phyloP scores from a whole-genome alignment of 1,139 yeast genomes.

The Pichia cactophila region DNA sequence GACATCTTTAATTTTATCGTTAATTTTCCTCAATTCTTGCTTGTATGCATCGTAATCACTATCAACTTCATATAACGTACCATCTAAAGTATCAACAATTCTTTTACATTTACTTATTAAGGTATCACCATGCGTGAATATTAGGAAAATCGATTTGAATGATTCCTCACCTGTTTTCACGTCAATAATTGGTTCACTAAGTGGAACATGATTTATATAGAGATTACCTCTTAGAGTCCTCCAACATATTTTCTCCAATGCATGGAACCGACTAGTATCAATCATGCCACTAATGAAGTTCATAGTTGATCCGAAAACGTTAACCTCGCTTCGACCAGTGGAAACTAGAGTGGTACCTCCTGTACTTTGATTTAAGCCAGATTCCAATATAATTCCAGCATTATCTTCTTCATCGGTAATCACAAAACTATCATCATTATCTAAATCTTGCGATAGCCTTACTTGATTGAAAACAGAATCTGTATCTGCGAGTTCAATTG shows the following conservation, averaged over 20 bases:
- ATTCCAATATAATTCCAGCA: conserved; percentile 12
- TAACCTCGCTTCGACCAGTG: conserved; percentile 20
- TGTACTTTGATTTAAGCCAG: conserved; percentile 10
- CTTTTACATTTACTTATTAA: conserved; percentile 60
- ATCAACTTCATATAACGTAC: conserved; percentile 60
- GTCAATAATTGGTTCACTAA: conserved; percentile 50
- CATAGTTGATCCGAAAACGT: conserved; percentile 28
- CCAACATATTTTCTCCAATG: conserved; percentile 86
- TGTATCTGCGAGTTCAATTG: conserved; percentile 24
- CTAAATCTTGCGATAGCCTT: conserved; percentile 20
- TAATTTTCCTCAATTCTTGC: conserved; percentile 54
- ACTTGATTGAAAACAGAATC: conserved; percentile 21
- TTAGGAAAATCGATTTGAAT: conserved; percentile 58
- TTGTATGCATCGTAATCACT: conserved; percentile 50
- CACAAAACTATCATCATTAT: conserved; percentile 25
- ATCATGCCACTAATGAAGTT: conserved; percentile 78
- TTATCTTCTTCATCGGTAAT: conserved; percentile 21
- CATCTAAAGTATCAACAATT: conserved; percentile 80
- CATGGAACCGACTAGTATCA: conserved; percentile 57
- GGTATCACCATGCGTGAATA: conserved; percentile 75
- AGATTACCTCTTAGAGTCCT: conserved; percentile 71
- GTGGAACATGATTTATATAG: conserved; percentile 62
- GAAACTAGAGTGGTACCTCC: not conserved
- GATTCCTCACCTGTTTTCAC: conserved; percentile 40
- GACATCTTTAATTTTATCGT: conserved; percentile 41